These are phyloP conservation scores for Oxytropis ochrocephala DNA, from an alignment of 306 rosid species.

Conservation along the genomic window DNA sequence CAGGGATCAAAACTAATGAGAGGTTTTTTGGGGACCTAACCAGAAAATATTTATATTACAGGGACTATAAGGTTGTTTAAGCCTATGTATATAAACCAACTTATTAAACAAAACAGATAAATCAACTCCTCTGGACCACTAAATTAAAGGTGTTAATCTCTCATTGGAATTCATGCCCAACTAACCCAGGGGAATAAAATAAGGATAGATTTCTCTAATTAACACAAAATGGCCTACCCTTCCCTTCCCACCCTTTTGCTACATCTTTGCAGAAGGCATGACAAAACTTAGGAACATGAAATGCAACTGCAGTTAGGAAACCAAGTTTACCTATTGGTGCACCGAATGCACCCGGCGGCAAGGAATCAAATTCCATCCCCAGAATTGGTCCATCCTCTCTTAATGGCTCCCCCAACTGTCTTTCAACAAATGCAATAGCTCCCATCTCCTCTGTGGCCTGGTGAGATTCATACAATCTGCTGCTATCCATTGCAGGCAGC, in stretches of 20 bases:
- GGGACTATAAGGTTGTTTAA: background rate
- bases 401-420: conserved; percentile 55
- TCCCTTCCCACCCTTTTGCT: background rate
- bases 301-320: conserved; percentile 2
- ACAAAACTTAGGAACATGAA: background rate
- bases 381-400: conserved; percentile 74
- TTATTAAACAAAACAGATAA: background rate
- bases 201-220: background rate
- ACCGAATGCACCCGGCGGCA: conserved; percentile 78
- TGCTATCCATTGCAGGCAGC: conserved; percentile 21
- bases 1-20: background rate
- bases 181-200: background rate
- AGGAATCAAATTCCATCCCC: conserved; percentile 71
- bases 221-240: background rate
- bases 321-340: conserved; percentile 51
- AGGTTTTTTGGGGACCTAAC: background rate
- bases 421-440: conserved; percentile 65
- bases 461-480: conserved; percentile 34
- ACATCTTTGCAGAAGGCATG: background rate
- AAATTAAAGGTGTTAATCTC: background rate
- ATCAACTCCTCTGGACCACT: background rate
- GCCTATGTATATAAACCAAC: background rate
- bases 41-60: background rate
- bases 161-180: background rate
- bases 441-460: conserved; percentile 45